Conservation (phyloP, 768 basidiomycete genomes). For the Steccherinum ochraceum region DNA sequence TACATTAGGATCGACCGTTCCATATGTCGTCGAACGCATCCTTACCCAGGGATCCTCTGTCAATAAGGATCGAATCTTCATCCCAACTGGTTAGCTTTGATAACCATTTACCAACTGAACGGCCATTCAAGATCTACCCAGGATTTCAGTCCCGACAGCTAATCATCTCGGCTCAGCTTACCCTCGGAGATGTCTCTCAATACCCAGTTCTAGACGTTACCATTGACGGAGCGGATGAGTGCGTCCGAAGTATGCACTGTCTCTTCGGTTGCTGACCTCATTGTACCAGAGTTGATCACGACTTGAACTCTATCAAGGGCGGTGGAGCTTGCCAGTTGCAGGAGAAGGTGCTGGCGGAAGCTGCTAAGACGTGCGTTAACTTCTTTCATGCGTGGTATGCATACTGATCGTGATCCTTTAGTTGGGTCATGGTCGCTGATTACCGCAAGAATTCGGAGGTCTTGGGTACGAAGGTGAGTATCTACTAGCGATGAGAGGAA, state of each 20-base stretch:
- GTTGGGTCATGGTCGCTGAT: slow-evolving; percentile 90
- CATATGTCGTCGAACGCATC: slow-evolving; percentile 95
- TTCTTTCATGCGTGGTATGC: slow-evolving; percentile 6
- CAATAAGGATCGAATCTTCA: slow-evolving; percentile 80
- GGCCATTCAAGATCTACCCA: no score
- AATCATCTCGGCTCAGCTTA: slow-evolving; percentile 73
- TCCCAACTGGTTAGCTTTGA: slow-evolving; percentile 66
- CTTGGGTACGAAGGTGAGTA: slow-evolving; percentile 75
- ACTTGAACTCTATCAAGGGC: slow-evolving; percentile 92
- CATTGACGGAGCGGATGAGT: slow-evolving; percentile 97
- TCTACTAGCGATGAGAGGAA: no score
- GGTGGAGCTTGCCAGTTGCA: slow-evolving; percentile 95
- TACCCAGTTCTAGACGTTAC: slow-evolving; percentile 92
- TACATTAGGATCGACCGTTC: slow-evolving; percentile 79
- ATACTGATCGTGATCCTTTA: slow-evolving; percentile 25
- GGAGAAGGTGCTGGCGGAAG: slow-evolving; percentile 97
- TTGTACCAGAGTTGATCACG: slow-evolving; percentile 66
- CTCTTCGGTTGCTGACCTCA: not conserved
- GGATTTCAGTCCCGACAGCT: slow-evolving; percentile 97
- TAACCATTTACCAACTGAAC: slow-evolving; percentile 13
- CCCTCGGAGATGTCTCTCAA: slow-evolving; percentile 84
- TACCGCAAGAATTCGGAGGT: slow-evolving; percentile 86
- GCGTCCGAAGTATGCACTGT: slow-evolving; percentile 29
- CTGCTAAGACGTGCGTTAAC: slow-evolving; percentile 80
- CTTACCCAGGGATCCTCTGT: slow-evolving; percentile 69